Conservation (phyloP, 371 early-diverging fungal species). For the Mortierella sp. region DNA sequence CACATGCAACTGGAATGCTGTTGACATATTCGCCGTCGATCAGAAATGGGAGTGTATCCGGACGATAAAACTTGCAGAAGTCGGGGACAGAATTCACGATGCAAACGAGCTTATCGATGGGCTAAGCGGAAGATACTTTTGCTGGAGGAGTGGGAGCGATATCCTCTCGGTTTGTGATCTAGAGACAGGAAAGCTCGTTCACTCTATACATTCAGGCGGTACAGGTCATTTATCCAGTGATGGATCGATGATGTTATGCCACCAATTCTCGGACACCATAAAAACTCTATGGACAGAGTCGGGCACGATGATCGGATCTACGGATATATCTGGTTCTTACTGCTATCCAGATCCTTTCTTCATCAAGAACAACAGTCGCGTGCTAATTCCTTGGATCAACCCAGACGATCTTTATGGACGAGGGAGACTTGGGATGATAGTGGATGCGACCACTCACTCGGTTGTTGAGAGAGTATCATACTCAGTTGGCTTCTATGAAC, state of each 20-base stretch:
- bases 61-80: not conserved
- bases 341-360: not conserved
- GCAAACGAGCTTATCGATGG: not conserved
- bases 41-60: not conserved
- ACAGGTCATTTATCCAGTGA: not conserved
- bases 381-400: not conserved
- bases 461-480: not conserved
- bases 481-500: not conserved
- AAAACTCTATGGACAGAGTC: not conserved
- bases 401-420: not conserved
- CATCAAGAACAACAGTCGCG: not conserved
- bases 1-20: not conserved
- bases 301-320: not conserved
- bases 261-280: not conserved
- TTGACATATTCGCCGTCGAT: constrained; percentile 2
- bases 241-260: not conserved
- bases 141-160: not conserved
- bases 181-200: not conserved
- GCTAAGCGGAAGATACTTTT: not conserved
- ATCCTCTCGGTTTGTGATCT: not conserved
- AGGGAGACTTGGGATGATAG: not conserved
- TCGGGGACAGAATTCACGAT: not conserved
- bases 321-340: not conserved
- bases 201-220: not conserved
- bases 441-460: not conserved